phyloP scores from a whole-genome alignment of 2,329 filamentous ascomycete genomes.

The Aspergillus transmontanensis region DNA sequence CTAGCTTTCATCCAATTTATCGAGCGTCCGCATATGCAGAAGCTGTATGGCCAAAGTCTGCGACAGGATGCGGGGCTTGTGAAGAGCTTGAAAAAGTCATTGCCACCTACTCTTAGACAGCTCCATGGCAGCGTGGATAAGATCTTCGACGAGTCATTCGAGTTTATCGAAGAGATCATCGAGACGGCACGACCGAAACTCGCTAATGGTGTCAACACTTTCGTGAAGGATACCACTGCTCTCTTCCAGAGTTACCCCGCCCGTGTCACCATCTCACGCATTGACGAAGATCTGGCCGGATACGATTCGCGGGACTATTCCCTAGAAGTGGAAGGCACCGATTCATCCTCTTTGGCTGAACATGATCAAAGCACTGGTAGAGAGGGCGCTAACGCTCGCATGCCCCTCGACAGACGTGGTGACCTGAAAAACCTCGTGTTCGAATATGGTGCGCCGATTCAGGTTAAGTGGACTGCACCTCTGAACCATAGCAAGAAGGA shows the following conservation, averaged over 20 bases:
- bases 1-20: constrained; percentile 89
- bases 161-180: constrained; percentile 88
- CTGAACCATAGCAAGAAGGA: constrained; percentile 85
- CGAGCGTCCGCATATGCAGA: constrained; percentile 97
- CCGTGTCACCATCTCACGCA: constrained; percentile 77
- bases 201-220: constrained; percentile 79
- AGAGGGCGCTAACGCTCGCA: constrained; percentile 70
- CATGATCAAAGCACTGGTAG: constrained; percentile 68
- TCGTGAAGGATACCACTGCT: constrained; percentile 83
- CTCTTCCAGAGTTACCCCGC: constrained; percentile 89
- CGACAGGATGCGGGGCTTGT: constrained; percentile 87
- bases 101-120: constrained; percentile 80
- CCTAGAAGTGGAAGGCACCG: constrained; percentile 70
- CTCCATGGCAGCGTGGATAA: constrained; percentile 85
- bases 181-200: constrained; percentile 84
- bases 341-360: constrained; percentile 53
- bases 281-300: constrained; percentile 78
- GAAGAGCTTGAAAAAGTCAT: constrained; percentile 82
- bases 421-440: constrained; percentile 75
- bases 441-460: constrained; percentile 88
- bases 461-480: constrained; percentile 87
- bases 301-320: constrained; percentile 79
- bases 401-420: constrained; percentile 61
- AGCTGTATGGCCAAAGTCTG: constrained; percentile 84
- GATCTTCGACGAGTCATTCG: constrained; percentile 80